These are phyloP conservation scores for Petrea volubilis DNA, from an alignment of 257 asterid genomes.

Conservation along the genomic window DNA sequence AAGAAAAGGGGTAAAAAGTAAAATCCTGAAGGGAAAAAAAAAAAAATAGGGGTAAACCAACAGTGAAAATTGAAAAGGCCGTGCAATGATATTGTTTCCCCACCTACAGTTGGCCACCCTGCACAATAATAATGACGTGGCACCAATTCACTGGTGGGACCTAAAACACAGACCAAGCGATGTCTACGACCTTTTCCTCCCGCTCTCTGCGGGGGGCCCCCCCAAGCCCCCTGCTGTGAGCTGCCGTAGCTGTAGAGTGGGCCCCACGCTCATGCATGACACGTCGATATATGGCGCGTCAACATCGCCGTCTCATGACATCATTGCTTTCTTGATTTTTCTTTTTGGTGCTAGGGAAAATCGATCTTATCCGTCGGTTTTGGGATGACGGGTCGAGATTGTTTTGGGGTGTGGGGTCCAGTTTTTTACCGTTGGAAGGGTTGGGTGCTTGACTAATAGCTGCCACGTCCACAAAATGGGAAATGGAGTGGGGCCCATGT, in stretches of 20 bases:
- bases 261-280: conserved; percentile 20
- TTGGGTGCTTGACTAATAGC: conserved; percentile 8
- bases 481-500: conserved; percentile 2
- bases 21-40: not conserved
- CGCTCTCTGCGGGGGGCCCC: conserved; percentile 16
- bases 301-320: conserved; percentile 14
- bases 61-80: too few species aligned
- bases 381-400: not conserved
- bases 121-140: conserved; percentile 1
- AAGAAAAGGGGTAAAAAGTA: not conserved
- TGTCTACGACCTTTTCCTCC: not conserved
- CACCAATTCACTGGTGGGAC: conserved; percentile 2
- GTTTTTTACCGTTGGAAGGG: conserved; percentile 13
- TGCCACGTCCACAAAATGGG: conserved; percentile 1
- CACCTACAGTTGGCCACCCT: not conserved
- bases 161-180: not conserved
- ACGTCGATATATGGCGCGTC: conserved; percentile 27
- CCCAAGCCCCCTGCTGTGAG: not conserved
- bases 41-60: not conserved
- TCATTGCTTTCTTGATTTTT: conserved; percentile 11
- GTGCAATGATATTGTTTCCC: not conserved
- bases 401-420: not conserved
- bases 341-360: not conserved
- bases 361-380: not conserved
- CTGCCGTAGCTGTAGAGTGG: not conserved